Percentiles rank a stretch among this genome's conserved stretches.
Evolutionary conservation across 139 green algal genomes (phyloP).

Genomic region (Auxenochlorella pyrenoidosa): DNA sequence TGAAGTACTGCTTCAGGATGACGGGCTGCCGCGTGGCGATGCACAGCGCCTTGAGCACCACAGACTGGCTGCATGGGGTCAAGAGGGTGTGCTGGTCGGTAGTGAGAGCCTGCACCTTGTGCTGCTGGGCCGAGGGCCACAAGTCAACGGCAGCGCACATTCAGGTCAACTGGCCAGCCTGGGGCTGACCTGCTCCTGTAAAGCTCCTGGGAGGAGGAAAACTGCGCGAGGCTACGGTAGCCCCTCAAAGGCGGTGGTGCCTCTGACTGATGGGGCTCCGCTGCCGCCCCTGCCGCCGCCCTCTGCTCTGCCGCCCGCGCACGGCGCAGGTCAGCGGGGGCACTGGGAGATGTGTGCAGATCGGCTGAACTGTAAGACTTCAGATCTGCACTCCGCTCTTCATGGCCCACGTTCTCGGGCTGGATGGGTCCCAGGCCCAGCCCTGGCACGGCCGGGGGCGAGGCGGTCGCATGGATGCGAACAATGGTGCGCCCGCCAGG

Average conservation of each 20-base stretch:
- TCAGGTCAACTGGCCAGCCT: not conserved
- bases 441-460: not conserved
- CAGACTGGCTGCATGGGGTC: slow-evolving; percentile 67
- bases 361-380: not conserved
- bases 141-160: not conserved
- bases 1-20: slow-evolving; percentile 86
- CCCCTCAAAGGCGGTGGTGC: not conserved
- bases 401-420: not conserved
- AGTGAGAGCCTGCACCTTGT: not conserved
- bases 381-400: not conserved
- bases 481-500: not conserved
- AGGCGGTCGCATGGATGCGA: not conserved
- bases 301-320: not conserved
- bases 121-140: too few relatives aligned
- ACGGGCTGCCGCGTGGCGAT: slow-evolving; percentile 53
- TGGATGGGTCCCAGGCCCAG: not conserved
- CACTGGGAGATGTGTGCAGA: not conserved
- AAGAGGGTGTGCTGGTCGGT: not conserved
- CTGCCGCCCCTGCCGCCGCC: not conserved
- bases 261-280: not conserved
- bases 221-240: slow-evolving; percentile 22
- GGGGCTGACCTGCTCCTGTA: slow-evolving; percentile 10
- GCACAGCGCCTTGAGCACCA: slow-evolving; percentile 72
- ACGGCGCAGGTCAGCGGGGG: not conserved
- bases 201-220: not conserved